A percentile compares a stretch with the other conserved stretches of the same genome.
These are phyloP conservation scores for Chrysanthemum lavandulifolium DNA, from an alignment of 129 eudicot species.

Conservation along the genomic window DNA sequence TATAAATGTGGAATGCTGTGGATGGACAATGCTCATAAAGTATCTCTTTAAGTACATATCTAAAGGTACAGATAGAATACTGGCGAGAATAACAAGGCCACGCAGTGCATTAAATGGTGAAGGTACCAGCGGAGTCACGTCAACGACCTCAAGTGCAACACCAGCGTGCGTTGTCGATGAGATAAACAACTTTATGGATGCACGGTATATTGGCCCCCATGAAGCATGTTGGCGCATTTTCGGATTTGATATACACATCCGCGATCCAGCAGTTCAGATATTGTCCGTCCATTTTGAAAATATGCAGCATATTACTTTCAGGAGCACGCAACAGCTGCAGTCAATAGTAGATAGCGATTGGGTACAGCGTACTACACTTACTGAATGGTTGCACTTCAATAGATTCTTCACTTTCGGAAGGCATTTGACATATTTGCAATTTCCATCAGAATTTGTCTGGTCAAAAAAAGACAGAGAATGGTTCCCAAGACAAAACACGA, in stretches of 20 bases:
- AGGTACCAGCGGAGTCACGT: background rate
- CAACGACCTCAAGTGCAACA: background rate
- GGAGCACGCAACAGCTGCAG: background rate
- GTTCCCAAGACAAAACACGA: background rate
- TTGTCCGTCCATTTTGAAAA: background rate
- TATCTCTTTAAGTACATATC: background rate
- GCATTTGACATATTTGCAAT: background rate
- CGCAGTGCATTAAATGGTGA: no score
- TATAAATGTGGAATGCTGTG: background rate
- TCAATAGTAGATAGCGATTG: background rate
- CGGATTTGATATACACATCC: no score
- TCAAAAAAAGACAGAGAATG: background rate
- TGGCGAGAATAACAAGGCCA: no score
- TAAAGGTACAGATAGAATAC: no score
- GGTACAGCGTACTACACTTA: background rate
- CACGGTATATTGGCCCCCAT: background rate
- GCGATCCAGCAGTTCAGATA: background rate
- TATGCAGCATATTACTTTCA: background rate
- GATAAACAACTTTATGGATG: background rate
- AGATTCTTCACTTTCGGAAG: rapidly evolving
- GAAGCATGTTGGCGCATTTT: background rate
- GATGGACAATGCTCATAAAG: background rate
- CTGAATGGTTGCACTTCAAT: background rate
- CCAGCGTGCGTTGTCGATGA: background rate
- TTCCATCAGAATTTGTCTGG: background rate